These are phyloP conservation scores for Neodidymelliopsis sp. DNA, from an alignment of 2,329 filamentous ascomycete species.

Conservation along the genomic window DNA sequence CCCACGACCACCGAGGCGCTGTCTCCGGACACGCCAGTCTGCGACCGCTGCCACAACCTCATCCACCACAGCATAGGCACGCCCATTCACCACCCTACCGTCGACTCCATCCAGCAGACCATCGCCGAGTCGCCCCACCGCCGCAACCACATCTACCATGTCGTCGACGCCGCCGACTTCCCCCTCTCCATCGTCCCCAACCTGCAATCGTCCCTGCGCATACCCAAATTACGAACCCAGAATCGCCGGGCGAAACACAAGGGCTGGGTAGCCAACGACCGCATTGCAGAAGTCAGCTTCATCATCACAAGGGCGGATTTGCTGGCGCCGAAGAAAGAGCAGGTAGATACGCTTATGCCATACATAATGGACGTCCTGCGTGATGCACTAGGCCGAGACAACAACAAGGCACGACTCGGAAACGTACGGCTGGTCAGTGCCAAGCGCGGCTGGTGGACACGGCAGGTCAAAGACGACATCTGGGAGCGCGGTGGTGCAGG, in stretches of 20 bases:
- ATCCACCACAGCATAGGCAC: slow-evolving; percentile 75
- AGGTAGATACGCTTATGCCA: slow-evolving; percentile 86
- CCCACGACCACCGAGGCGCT: slow-evolving; percentile 20
- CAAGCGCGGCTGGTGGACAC: slow-evolving; percentile 90
- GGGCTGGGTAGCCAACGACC: slow-evolving; percentile 69
- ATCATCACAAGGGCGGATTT: slow-evolving; percentile 90
- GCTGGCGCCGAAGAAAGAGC: slow-evolving; percentile 80
- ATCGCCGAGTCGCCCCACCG: slow-evolving; percentile 88
- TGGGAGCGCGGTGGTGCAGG: slow-evolving; percentile 82
- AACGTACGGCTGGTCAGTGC: slow-evolving; percentile 89
- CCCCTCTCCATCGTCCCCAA: slow-evolving; percentile 89
- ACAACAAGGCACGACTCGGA: slow-evolving; percentile 78
- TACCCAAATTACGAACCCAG: slow-evolving; percentile 76
- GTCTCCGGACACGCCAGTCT: slow-evolving; percentile 64
- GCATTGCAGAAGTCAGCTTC: slow-evolving; percentile 82
- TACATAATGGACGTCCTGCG: slow-evolving; percentile 81
- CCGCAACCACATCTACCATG: slow-evolving; percentile 93
- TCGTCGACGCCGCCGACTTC: slow-evolving; percentile 95
- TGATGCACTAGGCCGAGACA: slow-evolving; percentile 73
- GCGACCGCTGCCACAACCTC: slow-evolving; percentile 86
- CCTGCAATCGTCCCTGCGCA: slow-evolving; percentile 72
- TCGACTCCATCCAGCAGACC: slow-evolving; percentile 82
- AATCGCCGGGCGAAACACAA: slow-evolving; percentile 78
- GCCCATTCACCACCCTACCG: slow-evolving; percentile 79
- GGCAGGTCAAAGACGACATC: slow-evolving; percentile 83